Base-by-base conservation (phyloP, 2,329 filamentous ascomycete genomes). In the Rhytidhysteron rufulum region DNA sequence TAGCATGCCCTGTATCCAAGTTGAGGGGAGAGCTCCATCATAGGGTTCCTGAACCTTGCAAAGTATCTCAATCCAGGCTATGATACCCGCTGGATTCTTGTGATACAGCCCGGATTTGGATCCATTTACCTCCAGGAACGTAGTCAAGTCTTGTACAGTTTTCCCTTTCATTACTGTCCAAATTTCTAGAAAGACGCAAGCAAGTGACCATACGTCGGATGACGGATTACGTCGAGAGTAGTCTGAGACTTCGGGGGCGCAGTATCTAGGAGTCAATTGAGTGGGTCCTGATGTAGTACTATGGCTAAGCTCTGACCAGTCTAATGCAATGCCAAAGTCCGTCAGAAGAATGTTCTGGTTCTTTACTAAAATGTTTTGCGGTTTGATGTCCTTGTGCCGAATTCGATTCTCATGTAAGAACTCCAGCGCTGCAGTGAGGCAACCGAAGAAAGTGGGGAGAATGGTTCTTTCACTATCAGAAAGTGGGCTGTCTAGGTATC, bases 371-470 rank as follows among this genome's bases (percentile, higher is more conserved):
- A 95, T 95, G 55, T 95, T 95, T 68, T 95, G 88, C 4, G 88
- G 88, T 71, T 95, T 95, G 69, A 95, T 95, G 55, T 95, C 88
- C 40, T 88, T 79, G 68, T 95, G 89, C 69, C 34, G 34, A 15
- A 36, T 25, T 16, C 39, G 24, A 15, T 43, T 24, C 0, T 37
- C 30, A 16, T 62, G 48, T 8, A 56, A 40, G n/a, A 55, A 53
- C 13, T 34, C 34, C 10, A 57, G 41, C 4, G 51, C 49, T 17
- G 40, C 8, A 20, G 39, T 43, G 3, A 60, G 42, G 33, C 55
- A 57, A 10, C 49, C 54, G 41, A 55, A 57, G 32, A 50, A 55
- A 4, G 22, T 40, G 10, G 34, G 20, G 10, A 45, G 27, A 7
- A 19, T 6, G 18, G 16, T 11, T 18, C 19, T 21, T 16, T 31